Evolutionary conservation across 2,329 filamentous ascomycete genomes (phyloP).

Genomic region (Colletotrichum gigasporum): DNA sequence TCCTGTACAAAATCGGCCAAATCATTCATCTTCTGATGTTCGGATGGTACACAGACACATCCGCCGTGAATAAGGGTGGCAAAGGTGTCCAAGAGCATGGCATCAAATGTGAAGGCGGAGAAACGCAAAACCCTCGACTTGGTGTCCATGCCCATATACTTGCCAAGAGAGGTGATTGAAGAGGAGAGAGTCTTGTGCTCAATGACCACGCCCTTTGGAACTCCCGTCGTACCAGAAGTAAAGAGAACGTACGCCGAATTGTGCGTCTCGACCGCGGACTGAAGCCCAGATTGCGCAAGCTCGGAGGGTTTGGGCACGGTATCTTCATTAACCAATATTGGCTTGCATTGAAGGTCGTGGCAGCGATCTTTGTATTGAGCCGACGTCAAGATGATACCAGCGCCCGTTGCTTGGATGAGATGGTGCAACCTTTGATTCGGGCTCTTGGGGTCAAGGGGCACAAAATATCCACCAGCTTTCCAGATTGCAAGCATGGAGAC

Average conservation of each 20-base stretch:
- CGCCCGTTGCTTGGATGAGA: neutral
- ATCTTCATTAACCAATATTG: neutral
- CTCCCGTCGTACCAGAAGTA: slow-evolving; percentile 40
- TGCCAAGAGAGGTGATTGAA: slow-evolving; percentile 11
- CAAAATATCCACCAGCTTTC: slow-evolving; percentile 16
- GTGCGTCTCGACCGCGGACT: neutral
- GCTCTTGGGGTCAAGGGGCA: slow-evolving; percentile 18
- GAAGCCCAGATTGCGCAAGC: neutral
- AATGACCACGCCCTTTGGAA: slow-evolving; percentile 39
- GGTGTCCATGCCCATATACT: neutral
- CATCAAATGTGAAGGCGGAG: slow-evolving; percentile 35
- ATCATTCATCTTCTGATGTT: slow-evolving; percentile 33
- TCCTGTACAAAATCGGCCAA: slow-evolving; percentile 30
- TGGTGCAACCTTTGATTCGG: slow-evolving; percentile 11
- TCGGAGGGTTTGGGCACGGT: neutral
- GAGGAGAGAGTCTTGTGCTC: slow-evolving; percentile 35
- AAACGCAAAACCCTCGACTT: slow-evolving; percentile 37
- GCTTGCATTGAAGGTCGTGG: neutral
- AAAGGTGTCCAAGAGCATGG: slow-evolving; percentile 27
- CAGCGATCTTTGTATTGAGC: neutral
- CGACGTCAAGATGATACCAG: neutral
- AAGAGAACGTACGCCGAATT: slow-evolving; percentile 38
- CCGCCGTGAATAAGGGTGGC: slow-evolving; percentile 22
- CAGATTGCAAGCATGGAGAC: slow-evolving; percentile 21
- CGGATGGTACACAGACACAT: slow-evolving; percentile 22